Evolutionary conservation across 2,329 filamentous ascomycete genomes (phyloP).

Genomic region (Xylaria digitata): DNA sequence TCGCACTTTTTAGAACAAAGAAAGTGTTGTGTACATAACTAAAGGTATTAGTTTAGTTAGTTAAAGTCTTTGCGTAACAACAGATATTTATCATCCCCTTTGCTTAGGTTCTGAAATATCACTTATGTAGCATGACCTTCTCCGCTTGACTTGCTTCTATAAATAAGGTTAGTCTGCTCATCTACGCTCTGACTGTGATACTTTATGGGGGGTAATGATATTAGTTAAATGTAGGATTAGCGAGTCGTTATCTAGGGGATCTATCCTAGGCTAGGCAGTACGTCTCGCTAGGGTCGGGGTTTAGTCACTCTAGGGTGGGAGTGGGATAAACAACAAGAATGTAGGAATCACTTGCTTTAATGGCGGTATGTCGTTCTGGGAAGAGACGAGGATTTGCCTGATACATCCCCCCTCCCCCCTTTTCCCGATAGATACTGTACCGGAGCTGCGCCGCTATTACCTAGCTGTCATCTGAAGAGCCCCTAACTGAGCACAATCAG

Average conservation of each 20-base stretch:
- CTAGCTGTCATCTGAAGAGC: neutral
- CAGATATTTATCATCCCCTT: too few relatives aligned
- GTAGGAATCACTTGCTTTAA: neutral
- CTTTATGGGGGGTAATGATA: neutral
- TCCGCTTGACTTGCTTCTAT: neutral
- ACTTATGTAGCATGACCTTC: neutral
- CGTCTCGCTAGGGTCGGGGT: too few relatives aligned
- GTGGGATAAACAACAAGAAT: neutral
- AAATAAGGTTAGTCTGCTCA: neutral
- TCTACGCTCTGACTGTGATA: neutral
- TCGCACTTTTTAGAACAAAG: too few relatives aligned
- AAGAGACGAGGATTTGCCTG: neutral
- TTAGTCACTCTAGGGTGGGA: too few relatives aligned
- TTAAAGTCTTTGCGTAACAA: too few relatives aligned
- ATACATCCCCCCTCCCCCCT: too few relatives aligned
- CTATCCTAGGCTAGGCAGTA: neutral
- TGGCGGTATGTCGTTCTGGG: neutral
- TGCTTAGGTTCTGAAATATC: too few relatives aligned
- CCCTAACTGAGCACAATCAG: neutral
- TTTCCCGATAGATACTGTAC: neutral
- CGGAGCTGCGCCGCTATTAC: neutral
- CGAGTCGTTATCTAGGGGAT: neutral
- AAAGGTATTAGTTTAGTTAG: too few relatives aligned
- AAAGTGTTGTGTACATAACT: too few relatives aligned
- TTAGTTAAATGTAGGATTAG: neutral